Evolutionary conservation across 2,329 filamentous ascomycete genomes (phyloP), one percentile per base, ranked within the genome.

Genomic region (Alternaria longipes): DNA sequence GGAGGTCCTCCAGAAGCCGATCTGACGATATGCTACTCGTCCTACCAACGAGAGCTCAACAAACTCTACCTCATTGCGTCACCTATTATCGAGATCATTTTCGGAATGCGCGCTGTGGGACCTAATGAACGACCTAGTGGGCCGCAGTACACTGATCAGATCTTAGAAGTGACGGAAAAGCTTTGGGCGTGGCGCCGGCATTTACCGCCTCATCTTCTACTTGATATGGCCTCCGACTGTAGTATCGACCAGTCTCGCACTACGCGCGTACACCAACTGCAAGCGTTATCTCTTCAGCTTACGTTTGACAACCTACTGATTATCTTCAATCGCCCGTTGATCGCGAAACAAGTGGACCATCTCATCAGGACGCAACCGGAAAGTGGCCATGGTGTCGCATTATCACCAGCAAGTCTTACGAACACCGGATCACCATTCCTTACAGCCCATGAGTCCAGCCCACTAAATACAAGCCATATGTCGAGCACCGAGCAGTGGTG

Each of bases 321-420:
- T 26, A 26, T 26, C 24, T 26, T 26, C 24, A 26, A 26, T 8
- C 24, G 24, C 24, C 24, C 24, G 24, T 26, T 26, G 7, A 26
- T 26, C 0, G 24, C 24, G 24, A 26, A 26, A 46, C 75, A 79
- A 24, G 73, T 79, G 14, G 68, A 78, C 44, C 65, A 74, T 56
- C 61, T 79, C 24, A 68, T 66, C 20, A 52, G 58, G 18, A 61
- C 40, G 22, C 61, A 62, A 24, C 54, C 64, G 18, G 66, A 66
- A 28, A 45, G 30, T n/a, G 45, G 46, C 2, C 56, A 60, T 4
- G 24, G 54, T 4, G 44, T 44, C 11, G 55, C 54, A 18, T 30
- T 47, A 20, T 64, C 59, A 5, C 62, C 62, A 9, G 36, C 58
- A 51, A 40, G 26, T 6, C 14, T 60, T 8, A 44, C 59, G 4